A percentile compares a stretch with the other conserved stretches of the same genome.
Conservation (phyloP, 805 yeast genomes). For the Deakozyma indianensis region DNA sequence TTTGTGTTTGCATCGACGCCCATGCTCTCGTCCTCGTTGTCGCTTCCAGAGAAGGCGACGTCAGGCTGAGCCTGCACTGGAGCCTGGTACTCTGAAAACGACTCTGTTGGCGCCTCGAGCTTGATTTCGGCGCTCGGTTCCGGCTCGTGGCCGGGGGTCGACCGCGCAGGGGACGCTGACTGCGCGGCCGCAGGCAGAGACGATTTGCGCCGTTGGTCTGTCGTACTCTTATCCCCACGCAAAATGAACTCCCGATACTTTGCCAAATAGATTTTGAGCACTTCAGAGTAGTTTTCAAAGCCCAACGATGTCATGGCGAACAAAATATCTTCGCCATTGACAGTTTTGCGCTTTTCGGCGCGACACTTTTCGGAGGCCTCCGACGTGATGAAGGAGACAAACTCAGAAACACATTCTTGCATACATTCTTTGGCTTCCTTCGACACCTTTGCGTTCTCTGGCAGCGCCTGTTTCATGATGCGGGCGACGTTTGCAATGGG, state of each 20-base stretch:
- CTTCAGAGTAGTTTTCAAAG: slow-evolving; percentile 57
- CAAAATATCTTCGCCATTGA: slow-evolving; percentile 55
- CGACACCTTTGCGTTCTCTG: slow-evolving; percentile 59
- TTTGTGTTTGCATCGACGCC: slow-evolving; percentile 1
- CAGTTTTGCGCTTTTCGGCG: slow-evolving; percentile 53
- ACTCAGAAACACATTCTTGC: slow-evolving; percentile 58
- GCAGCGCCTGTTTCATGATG: slow-evolving; percentile 62
- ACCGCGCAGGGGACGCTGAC: not conserved
- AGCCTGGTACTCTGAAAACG: not conserved
- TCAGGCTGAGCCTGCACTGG: not conserved
- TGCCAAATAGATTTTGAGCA: slow-evolving; percentile 51
- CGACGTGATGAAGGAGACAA: slow-evolving; percentile 52
- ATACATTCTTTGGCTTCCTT: slow-evolving; percentile 70
- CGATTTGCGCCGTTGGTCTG: not conserved
- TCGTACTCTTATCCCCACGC: slow-evolving; percentile 11
- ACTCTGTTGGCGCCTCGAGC: not conserved
- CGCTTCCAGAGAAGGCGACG: slow-evolving; percentile 1
- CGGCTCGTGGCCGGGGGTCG: not conserved
- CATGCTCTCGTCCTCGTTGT: slow-evolving; percentile 1
- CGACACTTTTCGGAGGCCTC: slow-evolving; percentile 50
- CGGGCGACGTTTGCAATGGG: slow-evolving; percentile 55
- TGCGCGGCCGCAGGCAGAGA: not conserved
- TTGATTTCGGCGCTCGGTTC: not conserved
- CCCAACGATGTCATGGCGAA: slow-evolving; percentile 52
- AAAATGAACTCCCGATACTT: slow-evolving; percentile 38